Base-by-base conservation (phyloP, 2,329 filamentous ascomycete genomes). In the Cladorrhinum sp. region DNA sequence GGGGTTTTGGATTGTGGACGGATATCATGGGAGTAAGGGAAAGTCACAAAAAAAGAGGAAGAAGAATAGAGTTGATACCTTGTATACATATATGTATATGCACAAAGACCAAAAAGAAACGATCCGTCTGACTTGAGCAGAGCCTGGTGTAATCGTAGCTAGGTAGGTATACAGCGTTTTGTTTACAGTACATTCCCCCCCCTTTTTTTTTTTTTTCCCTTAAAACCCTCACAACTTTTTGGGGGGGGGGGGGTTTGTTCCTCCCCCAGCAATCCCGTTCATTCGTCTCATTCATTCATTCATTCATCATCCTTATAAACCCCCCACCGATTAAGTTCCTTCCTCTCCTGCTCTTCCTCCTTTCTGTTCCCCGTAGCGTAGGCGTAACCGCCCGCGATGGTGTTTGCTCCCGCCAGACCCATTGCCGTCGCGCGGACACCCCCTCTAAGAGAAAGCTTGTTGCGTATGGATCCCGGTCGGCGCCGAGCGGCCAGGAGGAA, bases 401-500 rank as follows among this genome's bases (percentile, higher is more conserved):
- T 73, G 65, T 86, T 86, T 10, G 72, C 73, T 0, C 73, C 60
- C 0, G 79, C 83, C 41, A 86, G 67, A 1, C 76, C 81, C 51
- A 85, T 71, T 16, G 84, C 81, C 0, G 73, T 67, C 5, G 76
- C 80, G 20, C 83, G 75, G n/a, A 85, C 80, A 1, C 74, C 69
- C 3, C 82, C 83, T 18, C 82, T 74, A 12, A 78, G 71, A 12
- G 77, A 76, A 65, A 84, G 77, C 61, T 77, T 61, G 61, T 66
- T 67, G 55, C 67, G 58, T 62, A 74, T 65, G 59, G 69, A 58
- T 48, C 71, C 69, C 36, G 73, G 72, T 5, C 68, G 64, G 20
- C 80, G 72, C 2, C 83, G 79, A 62, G 83, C 71, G 1, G 83
- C 82, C 54, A 85, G 74, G 38, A 86, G 73, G 3, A 80, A 78